Conservation (phyloP, 2,329 filamentous ascomycete species). For the Alternaria arborescens region DNA sequence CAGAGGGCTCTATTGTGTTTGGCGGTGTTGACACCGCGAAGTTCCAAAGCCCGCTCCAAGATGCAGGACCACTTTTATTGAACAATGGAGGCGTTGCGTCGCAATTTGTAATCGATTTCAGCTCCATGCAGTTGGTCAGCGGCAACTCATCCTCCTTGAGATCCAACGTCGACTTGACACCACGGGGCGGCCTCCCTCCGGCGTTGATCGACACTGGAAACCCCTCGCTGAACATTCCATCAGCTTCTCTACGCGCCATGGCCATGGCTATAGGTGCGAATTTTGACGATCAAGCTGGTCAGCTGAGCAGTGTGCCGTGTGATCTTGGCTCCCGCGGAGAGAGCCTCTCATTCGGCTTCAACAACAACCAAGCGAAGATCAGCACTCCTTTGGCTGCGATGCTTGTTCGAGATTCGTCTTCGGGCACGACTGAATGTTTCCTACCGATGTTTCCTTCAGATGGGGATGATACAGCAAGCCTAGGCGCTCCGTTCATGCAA, state of each 20-base stretch:
- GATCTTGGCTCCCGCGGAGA: neutral
- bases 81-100: neutral
- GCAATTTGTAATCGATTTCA: neutral
- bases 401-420: neutral
- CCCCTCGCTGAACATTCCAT: neutral
- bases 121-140: neutral
- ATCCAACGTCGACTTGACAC: neutral
- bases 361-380: neutral
- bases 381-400: neutral
- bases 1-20: neutral
- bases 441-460: neutral
- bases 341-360: neutral
- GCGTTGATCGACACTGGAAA: neutral
- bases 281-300: neutral
- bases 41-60: neutral
- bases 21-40: neutral
- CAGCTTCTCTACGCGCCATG: neutral
- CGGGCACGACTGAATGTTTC: neutral
- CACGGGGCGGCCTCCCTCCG: neutral
- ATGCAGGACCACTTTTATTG: neutral
- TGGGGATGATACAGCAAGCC: neutral
- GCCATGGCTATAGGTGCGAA: neutral
- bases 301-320: neutral
- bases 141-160: neutral
- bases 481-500: neutral